Percentiles rank a stretch among this genome's conserved stretches.
These are phyloP conservation scores for Moesziomyces sp. DNA, from an alignment of 1,284 basidiomycete genomes.

Conservation along the genomic window DNA sequence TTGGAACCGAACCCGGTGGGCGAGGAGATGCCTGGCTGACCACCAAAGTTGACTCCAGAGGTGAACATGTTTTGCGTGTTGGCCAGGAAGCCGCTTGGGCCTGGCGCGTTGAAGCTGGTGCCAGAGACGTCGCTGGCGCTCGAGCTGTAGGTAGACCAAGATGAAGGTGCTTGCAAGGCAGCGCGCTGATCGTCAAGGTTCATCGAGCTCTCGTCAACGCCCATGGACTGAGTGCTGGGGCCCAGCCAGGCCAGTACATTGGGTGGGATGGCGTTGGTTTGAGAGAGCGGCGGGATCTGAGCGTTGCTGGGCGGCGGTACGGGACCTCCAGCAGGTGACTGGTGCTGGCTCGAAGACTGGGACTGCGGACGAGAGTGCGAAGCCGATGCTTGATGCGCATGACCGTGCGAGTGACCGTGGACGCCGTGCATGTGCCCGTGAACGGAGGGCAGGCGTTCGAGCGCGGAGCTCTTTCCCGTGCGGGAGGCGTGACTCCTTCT, in stretches of 20 bases:
- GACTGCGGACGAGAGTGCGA: conserved; percentile 34
- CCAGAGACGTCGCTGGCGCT: conserved; percentile 33
- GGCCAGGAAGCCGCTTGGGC: conserved; percentile 8
- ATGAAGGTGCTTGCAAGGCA: conserved; percentile 8
- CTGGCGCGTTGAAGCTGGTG: conserved; percentile 8
- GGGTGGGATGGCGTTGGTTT: conserved; percentile 12
- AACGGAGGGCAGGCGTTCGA: conserved; percentile 43
- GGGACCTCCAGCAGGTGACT: conserved; percentile 35
- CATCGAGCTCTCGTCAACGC: conserved; percentile 21
- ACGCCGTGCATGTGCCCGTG: conserved; percentile 44
- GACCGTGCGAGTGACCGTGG: conserved; percentile 29
- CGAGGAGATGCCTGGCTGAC: conserved; percentile 17
- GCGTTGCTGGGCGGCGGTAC: conserved; percentile 20
- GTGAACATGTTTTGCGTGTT: conserved; percentile 12
- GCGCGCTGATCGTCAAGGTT: conserved; percentile 27
- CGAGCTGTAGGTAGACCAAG: conserved; percentile 42
- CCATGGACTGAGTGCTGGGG: conserved; percentile 15
- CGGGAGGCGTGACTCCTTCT: conserved; percentile 45
- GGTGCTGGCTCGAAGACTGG: conserved; percentile 36
- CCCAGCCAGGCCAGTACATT: conserved; percentile 45
- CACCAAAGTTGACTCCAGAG: conserved; percentile 14
- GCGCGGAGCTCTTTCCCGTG: conserved; percentile 43
- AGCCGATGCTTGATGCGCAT: conserved; percentile 10
- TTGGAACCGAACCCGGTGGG: conserved; percentile 9
- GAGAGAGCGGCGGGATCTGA: conserved; percentile 26